Conservation (phyloP, 805 yeast genomes). For the Alloascoidea africana region DNA sequence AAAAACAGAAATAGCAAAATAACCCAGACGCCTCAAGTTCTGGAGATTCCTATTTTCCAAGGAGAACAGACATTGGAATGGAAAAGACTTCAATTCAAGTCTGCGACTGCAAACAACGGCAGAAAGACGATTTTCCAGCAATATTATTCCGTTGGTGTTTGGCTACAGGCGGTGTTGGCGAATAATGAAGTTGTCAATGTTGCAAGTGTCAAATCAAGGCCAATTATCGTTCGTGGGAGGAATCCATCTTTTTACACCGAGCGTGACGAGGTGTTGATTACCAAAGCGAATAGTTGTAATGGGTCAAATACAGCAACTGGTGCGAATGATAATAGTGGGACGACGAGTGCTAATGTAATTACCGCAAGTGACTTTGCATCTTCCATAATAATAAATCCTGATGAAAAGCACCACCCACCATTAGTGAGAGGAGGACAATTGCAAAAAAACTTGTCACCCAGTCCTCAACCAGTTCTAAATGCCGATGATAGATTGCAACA, state of each 20-base stretch:
- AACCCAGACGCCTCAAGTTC: not conserved
- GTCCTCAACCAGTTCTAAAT: too few species aligned
- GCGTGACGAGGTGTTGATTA: constrained; percentile 31
- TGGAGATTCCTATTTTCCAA: not conserved
- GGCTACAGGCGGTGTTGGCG: constrained; percentile 13
- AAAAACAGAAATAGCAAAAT: not conserved
- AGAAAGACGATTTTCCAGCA: constrained; percentile 12
- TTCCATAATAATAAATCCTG: too few species aligned
- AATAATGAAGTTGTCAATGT: constrained; percentile 11
- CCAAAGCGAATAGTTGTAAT: constrained; percentile 11
- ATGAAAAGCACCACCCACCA: too few species aligned
- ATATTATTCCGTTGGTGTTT: constrained; percentile 9
- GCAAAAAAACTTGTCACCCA: too few species aligned
- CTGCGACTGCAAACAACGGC: constrained; percentile 19
- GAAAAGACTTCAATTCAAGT: constrained; percentile 17
- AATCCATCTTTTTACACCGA: constrained; percentile 46
- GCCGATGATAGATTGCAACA: too few species aligned
- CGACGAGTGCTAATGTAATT: too few species aligned
- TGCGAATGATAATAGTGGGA: too few species aligned
- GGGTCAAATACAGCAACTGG: too few species aligned
- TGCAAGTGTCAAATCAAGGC: constrained; percentile 18
- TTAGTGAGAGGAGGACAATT: too few species aligned
- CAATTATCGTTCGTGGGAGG: constrained; percentile 43
- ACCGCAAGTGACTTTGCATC: too few species aligned
- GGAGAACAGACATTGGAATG: constrained; percentile 9